phyloP scores from a whole-genome alignment of 192 early-diverging fungal genomes.

The Diversispora eburnea region DNA sequence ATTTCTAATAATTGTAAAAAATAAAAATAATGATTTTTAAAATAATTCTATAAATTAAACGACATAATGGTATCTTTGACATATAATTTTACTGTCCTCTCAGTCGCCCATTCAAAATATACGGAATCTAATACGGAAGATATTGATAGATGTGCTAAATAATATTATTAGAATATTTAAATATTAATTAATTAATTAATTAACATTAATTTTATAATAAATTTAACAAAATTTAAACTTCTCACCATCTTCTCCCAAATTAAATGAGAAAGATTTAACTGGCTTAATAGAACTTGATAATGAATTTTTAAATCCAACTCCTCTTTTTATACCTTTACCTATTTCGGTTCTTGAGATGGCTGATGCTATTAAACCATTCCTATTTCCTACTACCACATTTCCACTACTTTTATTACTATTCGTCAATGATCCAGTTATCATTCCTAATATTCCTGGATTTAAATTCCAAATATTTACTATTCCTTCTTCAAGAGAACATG shows the following conservation, averaged over 20 bases:
- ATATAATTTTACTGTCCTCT: slow-evolving; percentile 46
- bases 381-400: background rate
- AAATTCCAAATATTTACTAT: slow-evolving; percentile 74
- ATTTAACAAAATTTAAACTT: slow-evolving; percentile 9
- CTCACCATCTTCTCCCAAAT: slow-evolving; percentile 34
- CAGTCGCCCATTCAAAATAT: slow-evolving; percentile 49
- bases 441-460: slow-evolving; percentile 65
- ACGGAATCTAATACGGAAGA: slow-evolving; percentile 36
- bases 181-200: background rate
- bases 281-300: slow-evolving; percentile 17
- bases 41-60: slow-evolving; percentile 51
- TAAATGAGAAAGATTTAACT: slow-evolving; percentile 32
- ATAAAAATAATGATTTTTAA: too few species aligned
- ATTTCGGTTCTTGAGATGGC: background rate
- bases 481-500: slow-evolving; percentile 65
- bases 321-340: background rate
- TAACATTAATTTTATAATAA: background rate
- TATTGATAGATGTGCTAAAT: slow-evolving; percentile 26
- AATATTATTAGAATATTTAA: background rate
- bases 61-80: slow-evolving; percentile 54
- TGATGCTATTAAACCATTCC: background rate
- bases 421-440: slow-evolving; percentile 48
- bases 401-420: background rate
- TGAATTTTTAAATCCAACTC: background rate
- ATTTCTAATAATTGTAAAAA: too few species aligned